Evolutionary conservation across 306 rosid species (phyloP), one percentile per base, ranked within the genome.

Genomic region (Corylus americana): DNA sequence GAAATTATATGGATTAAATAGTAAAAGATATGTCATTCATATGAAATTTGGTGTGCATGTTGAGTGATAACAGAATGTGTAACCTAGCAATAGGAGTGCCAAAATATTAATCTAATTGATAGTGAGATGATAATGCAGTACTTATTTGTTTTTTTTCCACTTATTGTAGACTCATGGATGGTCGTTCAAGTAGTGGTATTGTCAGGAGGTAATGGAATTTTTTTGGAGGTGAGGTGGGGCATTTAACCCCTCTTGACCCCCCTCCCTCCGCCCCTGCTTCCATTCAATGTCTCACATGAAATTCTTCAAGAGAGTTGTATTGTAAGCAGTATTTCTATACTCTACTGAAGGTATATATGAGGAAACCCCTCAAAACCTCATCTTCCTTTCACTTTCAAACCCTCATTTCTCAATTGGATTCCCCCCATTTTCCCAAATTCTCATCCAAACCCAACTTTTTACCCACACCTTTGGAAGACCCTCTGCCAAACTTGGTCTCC

Each of bases 281-380:
- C 99, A 53, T 97, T 96, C 77, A 93, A 96, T 74, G 97, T 93
- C 73, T 91, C 99, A 7, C 94, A 94, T 76, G 98, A 93, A 83
- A 90, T 96, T 85, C 98, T 90, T 84, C 98, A 88, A 84, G 98
- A 96, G 83, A 96, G 97, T 80, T 91, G 93, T 66, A 83, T 96
- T 57, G 98, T 95, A 87, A 83, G 98, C 81, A 64, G 78, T 66
- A 51, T 78, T 81, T 49, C 27, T 67, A 39, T 62, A 27, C 71
- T 77, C 42, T 84, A 54, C 71, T 88, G 81, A 86, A 96, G 99
- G 99, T 93, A 68, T 91, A 58, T 7, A 85, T 85, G 86, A 58
- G 82, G 48, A 82, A 82, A 73, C 86, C 69, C 66, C 74, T 70
- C 81, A 67, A 76, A 82, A 72, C 74, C 82, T 55, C 81, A 78